These are phyloP conservation scores for Didymosphaeria variabile DNA, from an alignment of 2,329 filamentous ascomycete genomes.

Conservation along the genomic window DNA sequence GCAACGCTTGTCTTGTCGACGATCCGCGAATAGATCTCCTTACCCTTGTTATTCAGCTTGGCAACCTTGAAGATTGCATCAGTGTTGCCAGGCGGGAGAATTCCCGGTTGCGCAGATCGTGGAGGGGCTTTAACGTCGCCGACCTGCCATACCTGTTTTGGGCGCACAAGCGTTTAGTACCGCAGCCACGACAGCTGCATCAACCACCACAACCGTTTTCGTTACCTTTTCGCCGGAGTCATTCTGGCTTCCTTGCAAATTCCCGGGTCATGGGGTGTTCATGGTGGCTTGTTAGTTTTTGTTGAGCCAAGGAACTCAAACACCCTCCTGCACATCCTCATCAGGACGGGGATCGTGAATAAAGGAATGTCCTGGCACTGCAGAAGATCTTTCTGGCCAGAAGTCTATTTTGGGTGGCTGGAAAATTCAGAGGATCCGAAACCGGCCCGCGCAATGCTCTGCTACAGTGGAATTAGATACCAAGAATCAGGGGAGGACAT, in stretches of 20 bases:
- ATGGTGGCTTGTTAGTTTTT: constrained; percentile 25
- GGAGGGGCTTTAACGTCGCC: constrained; percentile 34
- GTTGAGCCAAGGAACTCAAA: constrained; percentile 27
- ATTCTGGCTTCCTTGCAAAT: constrained; percentile 16
- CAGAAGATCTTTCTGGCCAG: constrained; percentile 22
- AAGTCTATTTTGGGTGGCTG: constrained; percentile 20
- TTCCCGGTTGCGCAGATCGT: constrained; percentile 28
- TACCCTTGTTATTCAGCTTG: constrained; percentile 31
- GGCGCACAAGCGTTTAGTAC: constrained; percentile 28
- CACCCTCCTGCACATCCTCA: constrained; percentile 28
- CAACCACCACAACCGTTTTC: constrained; percentile 32
- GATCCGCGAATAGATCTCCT: constrained; percentile 22
- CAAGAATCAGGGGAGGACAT: not conserved
- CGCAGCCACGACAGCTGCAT: constrained; percentile 24
- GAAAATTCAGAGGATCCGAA: constrained; percentile 12
- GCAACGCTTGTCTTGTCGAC: not conserved
- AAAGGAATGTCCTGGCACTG: constrained; percentile 27
- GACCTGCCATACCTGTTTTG: constrained; percentile 31
- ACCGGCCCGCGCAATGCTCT: constrained; percentile 22
- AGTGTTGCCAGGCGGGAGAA: constrained; percentile 8
- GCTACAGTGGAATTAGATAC: not conserved
- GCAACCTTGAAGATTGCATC: constrained; percentile 3
- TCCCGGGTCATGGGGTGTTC: constrained; percentile 22
- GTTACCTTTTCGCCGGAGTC: constrained; percentile 36
- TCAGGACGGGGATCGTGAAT: constrained; percentile 17